Base-by-base conservation (phyloP, 2,329 filamentous ascomycete genomes). In the Venturia nashicola region DNA sequence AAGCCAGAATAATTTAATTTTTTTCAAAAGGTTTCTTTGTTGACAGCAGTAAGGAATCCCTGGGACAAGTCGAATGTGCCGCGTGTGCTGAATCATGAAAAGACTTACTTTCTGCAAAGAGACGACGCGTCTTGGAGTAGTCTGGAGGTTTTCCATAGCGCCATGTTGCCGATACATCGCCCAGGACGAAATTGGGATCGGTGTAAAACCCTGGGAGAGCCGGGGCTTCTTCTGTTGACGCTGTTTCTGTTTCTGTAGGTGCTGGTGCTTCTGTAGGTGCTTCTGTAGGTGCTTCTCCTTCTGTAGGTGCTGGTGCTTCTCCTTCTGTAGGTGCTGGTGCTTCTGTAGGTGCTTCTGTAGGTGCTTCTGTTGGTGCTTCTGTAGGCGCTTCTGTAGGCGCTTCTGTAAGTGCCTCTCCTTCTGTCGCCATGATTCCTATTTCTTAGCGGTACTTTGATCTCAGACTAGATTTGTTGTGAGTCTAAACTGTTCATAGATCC, bases 91-190 rank as follows among this genome's bases (percentile, higher is more conserved):
- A 51, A 5, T 39, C 1, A 20, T 27, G 11, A 51, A 60, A 60
- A 11, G 59, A 44, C 80, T 73, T 72, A 87, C 85, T 83, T 69
- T 85, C 76, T 67, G 77, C 75, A 71, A 79, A 88, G 54, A 84
- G 78, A 65, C 80, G 79, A 44, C 86, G 77, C 2, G 85, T 88
- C 70, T 85, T 86, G 44, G 78, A 79, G 72, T 88, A 88, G 70
- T 88, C 84, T 0, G 86, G 86, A 48, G 82, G 78, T 63, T 74
- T 73, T 11, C 83, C 83, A 72, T 86, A 82, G 57, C 85, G 77
- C 85, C 85, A 88, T 63, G 78, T 76, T 12, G 80, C 82, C 12
- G 79, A 72, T 59, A 71, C 68, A 67, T 85, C 82, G 61, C 79
- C 77, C 61, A 85, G 76, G 57, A 85, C 82, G 32, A 83, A 83